Evolutionary conservation across 192 early-diverging fungal species (phyloP).

Genomic region (Podila horticola): DNA sequence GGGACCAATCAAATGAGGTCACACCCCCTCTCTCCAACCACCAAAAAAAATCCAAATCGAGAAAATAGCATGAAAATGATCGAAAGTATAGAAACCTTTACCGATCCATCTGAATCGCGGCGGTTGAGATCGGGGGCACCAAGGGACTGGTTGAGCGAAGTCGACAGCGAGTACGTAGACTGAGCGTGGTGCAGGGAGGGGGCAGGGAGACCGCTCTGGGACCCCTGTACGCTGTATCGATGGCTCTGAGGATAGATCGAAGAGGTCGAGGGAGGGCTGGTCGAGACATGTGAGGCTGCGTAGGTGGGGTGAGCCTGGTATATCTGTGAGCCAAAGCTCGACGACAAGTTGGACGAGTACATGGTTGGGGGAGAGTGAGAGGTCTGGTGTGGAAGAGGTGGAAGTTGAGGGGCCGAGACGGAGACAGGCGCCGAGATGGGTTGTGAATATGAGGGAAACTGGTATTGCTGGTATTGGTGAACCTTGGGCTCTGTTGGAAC

Average conservation of each 20-base stretch:
- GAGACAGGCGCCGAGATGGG: background rate
- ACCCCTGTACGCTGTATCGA: background rate
- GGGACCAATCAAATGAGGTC: too few relatives aligned
- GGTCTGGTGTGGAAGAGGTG: background rate
- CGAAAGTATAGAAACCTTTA: background rate
- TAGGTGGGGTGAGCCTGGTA: conserved; percentile 2
- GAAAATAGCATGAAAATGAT: background rate
- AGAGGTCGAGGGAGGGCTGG: background rate
- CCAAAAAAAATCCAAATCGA: background rate
- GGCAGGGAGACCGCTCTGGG: background rate
- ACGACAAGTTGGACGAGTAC: background rate
- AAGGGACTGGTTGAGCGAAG: background rate
- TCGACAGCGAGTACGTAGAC: background rate
- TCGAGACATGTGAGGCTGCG: background rate
- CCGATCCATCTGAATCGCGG: background rate
- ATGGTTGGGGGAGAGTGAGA: background rate
- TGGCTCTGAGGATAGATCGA: background rate
- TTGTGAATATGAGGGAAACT: background rate
- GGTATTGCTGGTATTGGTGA: background rate
- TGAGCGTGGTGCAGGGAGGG: background rate
- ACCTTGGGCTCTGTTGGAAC: background rate
- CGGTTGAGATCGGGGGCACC: background rate
- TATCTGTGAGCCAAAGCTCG: background rate
- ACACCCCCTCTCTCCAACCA: background rate
- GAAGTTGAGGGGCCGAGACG: background rate